Evolutionary conservation across 2,329 filamentous ascomycete genomes (phyloP).

Genomic region (Thielaviopsis musarum): DNA sequence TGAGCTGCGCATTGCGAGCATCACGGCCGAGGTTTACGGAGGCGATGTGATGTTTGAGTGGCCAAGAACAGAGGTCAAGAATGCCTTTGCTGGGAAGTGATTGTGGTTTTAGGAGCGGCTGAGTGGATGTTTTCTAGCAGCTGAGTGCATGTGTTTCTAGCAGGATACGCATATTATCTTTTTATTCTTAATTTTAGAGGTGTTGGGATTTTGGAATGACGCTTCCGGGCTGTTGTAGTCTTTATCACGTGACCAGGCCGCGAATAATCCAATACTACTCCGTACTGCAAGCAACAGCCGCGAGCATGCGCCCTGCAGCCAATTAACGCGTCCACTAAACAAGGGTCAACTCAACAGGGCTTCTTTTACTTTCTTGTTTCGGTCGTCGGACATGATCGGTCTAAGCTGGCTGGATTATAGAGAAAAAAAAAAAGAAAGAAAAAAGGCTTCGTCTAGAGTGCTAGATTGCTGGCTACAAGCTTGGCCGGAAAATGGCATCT

Average conservation of each 20-base stretch:
- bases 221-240: not conserved
- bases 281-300: too few species aligned
- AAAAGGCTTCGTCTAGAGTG: too few species aligned
- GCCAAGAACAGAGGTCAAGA: constrained; percentile 46
- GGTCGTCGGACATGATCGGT: not conserved
- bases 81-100: constrained; percentile 28
- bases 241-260: not conserved
- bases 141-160: not conserved
- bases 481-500: not conserved
- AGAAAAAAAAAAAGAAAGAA: not conserved
- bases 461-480: not conserved
- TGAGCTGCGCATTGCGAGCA: constrained; percentile 40
- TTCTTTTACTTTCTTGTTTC: not conserved
- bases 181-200: not conserved
- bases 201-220: not conserved
- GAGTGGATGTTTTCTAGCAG: too few species aligned
- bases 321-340: not conserved
- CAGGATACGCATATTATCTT: not conserved
- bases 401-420: not conserved
- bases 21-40: constrained; percentile 46
- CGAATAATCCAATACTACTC: too few species aligned
- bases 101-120: too few species aligned
- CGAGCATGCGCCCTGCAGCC: not conserved
- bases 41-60: constrained; percentile 50
- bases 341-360: not conserved